Evolutionary conservation across 805 yeast species (phyloP).

Genomic region (Lachancea meyersii): DNA sequence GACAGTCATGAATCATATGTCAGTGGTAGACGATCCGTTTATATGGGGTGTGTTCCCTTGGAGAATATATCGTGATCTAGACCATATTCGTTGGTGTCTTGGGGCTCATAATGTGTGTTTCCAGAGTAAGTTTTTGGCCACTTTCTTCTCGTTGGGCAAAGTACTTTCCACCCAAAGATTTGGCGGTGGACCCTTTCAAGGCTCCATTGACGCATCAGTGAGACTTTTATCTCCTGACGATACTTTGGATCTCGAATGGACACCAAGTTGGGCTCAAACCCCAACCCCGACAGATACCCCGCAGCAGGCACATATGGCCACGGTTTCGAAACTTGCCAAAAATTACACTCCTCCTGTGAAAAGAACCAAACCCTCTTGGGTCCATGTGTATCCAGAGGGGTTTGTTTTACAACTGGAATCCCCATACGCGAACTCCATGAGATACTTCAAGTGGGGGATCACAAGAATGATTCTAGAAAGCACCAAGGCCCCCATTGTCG

Average conservation of each 20-base stretch:
- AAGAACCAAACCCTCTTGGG: conserved; percentile 71
- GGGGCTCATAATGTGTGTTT: conserved; percentile 93
- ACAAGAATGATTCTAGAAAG: conserved; percentile 78
- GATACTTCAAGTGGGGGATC: conserved; percentile 95
- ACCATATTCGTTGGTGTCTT: conserved; percentile 82
- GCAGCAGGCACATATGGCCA: not conserved
- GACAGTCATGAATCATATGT: conserved; percentile 91
- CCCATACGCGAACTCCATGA: conserved; percentile 80
- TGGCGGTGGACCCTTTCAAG: conserved; percentile 92
- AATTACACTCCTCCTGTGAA: conserved; percentile 49
- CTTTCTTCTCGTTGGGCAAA: conserved; percentile 81
- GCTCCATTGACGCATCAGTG: conserved; percentile 80
- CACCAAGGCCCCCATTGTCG: conserved; percentile 73
- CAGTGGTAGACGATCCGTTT: conserved; percentile 85
- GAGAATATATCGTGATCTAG: conserved; percentile 54
- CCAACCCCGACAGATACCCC: not conserved
- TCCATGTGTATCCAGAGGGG: conserved; percentile 93
- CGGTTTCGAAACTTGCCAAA: conserved; percentile 1
- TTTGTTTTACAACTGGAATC: conserved; percentile 79
- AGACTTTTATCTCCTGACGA: conserved; percentile 75
- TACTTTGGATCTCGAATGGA: conserved; percentile 40
- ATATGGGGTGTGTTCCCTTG: conserved; percentile 82
- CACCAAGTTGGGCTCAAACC: conserved; percentile 19
- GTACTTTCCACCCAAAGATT: conserved; percentile 81
- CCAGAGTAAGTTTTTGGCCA: conserved; percentile 42